These are phyloP conservation scores for Trichosporon sp. DNA, from an alignment of 1,284 basidiomycete genomes.

Conservation along the genomic window DNA sequence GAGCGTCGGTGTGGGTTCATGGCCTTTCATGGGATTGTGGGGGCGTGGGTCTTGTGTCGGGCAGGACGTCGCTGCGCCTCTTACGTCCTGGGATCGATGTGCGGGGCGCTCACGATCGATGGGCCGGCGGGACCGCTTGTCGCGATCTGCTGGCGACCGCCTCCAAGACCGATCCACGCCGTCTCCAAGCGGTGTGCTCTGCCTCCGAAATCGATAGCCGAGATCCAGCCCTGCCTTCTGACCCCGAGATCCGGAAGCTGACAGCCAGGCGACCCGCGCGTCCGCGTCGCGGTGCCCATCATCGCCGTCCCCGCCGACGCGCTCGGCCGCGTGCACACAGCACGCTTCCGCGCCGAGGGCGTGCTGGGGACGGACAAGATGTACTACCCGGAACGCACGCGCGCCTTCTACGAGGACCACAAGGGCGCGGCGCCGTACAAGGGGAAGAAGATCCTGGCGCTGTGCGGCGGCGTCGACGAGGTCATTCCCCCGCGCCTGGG, in stretches of 20 bases:
- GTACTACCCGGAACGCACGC: constrained; percentile 8
- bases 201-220: not conserved
- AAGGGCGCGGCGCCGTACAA: constrained; percentile 49
- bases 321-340: constrained; percentile 11
- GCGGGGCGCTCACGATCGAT: too few relatives aligned
- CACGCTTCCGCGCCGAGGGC: constrained; percentile 6
- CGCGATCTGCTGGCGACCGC: too few relatives aligned
- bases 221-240: not conserved
- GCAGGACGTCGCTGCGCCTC: too few relatives aligned
- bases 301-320: constrained; percentile 15
- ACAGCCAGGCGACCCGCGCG: constrained; percentile 8
- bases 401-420: constrained; percentile 11
- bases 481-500: constrained; percentile 30
- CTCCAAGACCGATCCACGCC: not conserved
- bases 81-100: too few relatives aligned
- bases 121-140: too few relatives aligned
- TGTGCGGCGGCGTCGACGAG: constrained; percentile 55
- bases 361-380: constrained; percentile 8
- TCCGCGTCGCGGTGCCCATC: constrained; percentile 18
- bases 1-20: not conserved
- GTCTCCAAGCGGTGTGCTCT: not conserved
- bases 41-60: too few relatives aligned
- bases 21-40: too few relatives aligned
- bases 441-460: constrained; percentile 64
- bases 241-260: not conserved